These are phyloP conservation scores for Galerina marginata DNA, from an alignment of 768 basidiomycete species.

Conservation along the genomic window DNA sequence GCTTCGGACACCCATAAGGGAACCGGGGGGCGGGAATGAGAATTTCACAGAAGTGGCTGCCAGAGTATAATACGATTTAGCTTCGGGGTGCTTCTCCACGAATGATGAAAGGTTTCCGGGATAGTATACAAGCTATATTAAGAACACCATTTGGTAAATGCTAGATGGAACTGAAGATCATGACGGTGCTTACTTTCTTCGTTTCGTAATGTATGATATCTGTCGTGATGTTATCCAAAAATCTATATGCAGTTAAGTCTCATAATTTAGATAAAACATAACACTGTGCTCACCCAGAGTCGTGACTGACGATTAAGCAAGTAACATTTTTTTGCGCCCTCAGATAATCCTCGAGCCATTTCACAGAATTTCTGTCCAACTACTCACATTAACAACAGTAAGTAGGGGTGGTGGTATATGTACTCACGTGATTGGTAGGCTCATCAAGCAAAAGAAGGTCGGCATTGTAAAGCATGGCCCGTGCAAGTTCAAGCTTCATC, in stretches of 20 bases:
- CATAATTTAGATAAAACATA: neutral
- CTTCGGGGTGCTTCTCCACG: slow-evolving; percentile 89
- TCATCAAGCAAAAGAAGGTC: slow-evolving; percentile 87
- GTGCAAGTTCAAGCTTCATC: slow-evolving; percentile 96
- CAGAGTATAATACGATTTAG: slow-evolving; percentile 95
- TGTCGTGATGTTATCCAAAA: slow-evolving; percentile 93
- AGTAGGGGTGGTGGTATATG: slow-evolving; percentile 62
- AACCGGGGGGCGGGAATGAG: slow-evolving; percentile 93
- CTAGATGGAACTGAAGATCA: slow-evolving; percentile 12
- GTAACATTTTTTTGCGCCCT: slow-evolving; percentile 83
- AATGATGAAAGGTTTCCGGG: slow-evolving; percentile 91
- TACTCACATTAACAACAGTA: slow-evolving; percentile 51
- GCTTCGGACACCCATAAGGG: slow-evolving; percentile 95
- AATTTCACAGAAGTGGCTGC: slow-evolving; percentile 94
- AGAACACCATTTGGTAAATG: slow-evolving; percentile 13
- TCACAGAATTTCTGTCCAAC: slow-evolving; percentile 84
- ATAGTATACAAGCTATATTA: slow-evolving; percentile 83
- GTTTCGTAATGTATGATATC: slow-evolving; percentile 97
- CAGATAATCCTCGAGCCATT: slow-evolving; percentile 92
- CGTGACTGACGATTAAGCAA: slow-evolving; percentile 94
- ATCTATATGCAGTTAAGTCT: slow-evolving; percentile 47
- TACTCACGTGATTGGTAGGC: slow-evolving; percentile 89
- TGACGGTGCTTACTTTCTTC: slow-evolving; percentile 68
- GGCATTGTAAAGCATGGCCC: slow-evolving; percentile 97
- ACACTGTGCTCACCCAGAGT: slow-evolving; percentile 75